Percentiles rank a stretch among this genome's conserved stretches.
phyloP scores from a whole-genome alignment of 1,139 yeast genomes.

The Nematodospora anomalae region DNA sequence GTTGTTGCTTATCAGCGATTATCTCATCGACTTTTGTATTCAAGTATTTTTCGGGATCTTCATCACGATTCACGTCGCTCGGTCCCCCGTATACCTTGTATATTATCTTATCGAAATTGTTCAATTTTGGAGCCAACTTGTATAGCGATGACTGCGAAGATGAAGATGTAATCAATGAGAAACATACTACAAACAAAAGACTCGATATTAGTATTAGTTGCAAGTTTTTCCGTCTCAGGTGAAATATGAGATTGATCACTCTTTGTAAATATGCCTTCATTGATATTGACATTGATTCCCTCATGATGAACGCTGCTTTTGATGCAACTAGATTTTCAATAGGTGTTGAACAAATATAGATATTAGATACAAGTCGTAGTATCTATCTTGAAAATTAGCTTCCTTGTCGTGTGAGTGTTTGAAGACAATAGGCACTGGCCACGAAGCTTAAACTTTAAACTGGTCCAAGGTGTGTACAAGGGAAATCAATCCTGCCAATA shows the following conservation, averaged over 20 bases:
- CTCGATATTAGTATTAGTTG: slow-evolving; percentile 6
- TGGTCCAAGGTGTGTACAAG: no score
- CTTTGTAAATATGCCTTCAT: neutral
- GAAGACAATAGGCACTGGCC: no score
- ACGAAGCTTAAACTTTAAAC: no score
- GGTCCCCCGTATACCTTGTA: slow-evolving; percentile 10
- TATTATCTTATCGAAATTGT: slow-evolving; percentile 14
- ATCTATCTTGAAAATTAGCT: no score
- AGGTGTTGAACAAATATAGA: no score
- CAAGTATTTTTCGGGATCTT: slow-evolving; percentile 22
- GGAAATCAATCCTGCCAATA: no score
- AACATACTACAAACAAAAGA: slow-evolving; percentile 2
- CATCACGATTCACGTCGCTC: slow-evolving; percentile 3
- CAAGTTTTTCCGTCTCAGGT: slow-evolving; percentile 7
- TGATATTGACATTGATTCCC: no score
- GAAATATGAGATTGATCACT: slow-evolving; percentile 2
- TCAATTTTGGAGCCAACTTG: slow-evolving; percentile 2
- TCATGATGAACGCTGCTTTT: no score
- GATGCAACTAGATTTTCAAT: no score
- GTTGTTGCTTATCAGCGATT: slow-evolving; percentile 16
- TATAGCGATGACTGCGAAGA: neutral
- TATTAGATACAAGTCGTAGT: no score
- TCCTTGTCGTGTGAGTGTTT: no score
- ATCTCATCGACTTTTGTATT: slow-evolving; percentile 22
- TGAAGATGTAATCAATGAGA: slow-evolving; percentile 1